These are phyloP conservation scores for Phycomyces blakesleeanus DNA, from an alignment of 192 early-diverging fungal species.

Conservation along the genomic window DNA sequence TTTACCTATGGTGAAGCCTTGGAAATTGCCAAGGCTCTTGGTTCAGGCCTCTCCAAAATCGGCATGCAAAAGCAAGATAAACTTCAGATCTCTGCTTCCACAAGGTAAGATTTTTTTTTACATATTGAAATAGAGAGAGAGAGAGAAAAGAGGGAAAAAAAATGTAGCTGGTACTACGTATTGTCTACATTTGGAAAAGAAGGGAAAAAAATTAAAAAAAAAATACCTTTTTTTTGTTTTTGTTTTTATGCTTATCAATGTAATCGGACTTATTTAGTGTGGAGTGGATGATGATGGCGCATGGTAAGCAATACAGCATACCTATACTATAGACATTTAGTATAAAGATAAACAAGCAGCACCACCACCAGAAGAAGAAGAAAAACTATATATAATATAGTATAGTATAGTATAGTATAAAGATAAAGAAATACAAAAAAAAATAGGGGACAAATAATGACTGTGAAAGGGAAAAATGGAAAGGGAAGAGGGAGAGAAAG, in stretches of 20 bases:
- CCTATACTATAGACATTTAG: not conserved
- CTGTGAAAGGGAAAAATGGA: no score
- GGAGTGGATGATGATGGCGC: constrained; percentile 35
- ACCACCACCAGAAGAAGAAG: no score
- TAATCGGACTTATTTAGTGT: constrained; percentile 9
- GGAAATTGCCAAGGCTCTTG: constrained; percentile 50
- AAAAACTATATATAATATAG: no score
- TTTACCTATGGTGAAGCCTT: constrained; percentile 70
- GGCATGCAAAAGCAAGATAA: constrained; percentile 26
- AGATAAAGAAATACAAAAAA: no score
- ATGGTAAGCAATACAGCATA: constrained; percentile 12
- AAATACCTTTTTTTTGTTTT: not conserved
- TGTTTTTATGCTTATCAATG: not conserved
- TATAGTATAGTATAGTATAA: no score
- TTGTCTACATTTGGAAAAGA: not conserved
- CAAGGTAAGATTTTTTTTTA: constrained; percentile 23
- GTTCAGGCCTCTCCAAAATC: constrained; percentile 34
- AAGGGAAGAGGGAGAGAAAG: no score
- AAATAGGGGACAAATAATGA: no score
- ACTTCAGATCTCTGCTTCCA: constrained; percentile 29
- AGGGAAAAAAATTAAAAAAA: not conserved
- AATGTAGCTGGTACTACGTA: no score
- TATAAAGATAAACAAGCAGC: no score
- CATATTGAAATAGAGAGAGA: no score
- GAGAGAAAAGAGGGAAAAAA: no score